Conservation (phyloP, 345 rosid genomes). For the Eutrema heterophyllum region DNA sequence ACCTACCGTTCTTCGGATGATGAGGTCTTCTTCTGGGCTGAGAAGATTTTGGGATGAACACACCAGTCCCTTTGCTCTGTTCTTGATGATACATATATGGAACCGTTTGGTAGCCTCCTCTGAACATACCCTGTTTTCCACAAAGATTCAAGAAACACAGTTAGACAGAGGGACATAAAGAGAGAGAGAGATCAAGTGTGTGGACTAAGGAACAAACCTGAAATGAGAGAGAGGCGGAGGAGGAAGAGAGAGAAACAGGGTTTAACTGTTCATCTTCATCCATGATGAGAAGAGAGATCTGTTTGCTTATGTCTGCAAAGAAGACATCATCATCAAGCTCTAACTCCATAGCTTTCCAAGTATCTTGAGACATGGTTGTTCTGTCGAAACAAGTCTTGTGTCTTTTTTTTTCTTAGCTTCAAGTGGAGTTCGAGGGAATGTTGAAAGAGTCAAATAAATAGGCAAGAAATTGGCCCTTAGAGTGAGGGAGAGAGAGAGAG, state of each 20-base stretch:
- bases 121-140: slow-evolving; percentile 42
- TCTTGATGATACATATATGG: slow-evolving; percentile 47
- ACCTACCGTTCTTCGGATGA: slow-evolving; percentile 48
- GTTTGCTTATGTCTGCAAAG: slow-evolving; percentile 91
- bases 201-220: slow-evolving; percentile 45
- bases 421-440: slow-evolving; percentile 30
- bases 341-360: slow-evolving; percentile 50
- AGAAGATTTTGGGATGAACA: slow-evolving; percentile 67
- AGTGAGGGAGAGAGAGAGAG: slow-evolving; percentile 12
- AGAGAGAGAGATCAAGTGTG: neutral
- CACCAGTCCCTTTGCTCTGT: slow-evolving; percentile 91
- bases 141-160: neutral
- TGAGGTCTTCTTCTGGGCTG: slow-evolving; percentile 59
- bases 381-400: slow-evolving; percentile 5
- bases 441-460: slow-evolving; percentile 36
- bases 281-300: slow-evolving; percentile 88
- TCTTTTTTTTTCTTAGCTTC: neutral
- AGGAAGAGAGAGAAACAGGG: slow-evolving; percentile 37
- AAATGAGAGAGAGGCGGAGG: slow-evolving; percentile 44
- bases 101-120: slow-evolving; percentile 40
- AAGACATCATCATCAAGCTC: slow-evolving; percentile 87
- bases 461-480: slow-evolving; percentile 1
- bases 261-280: slow-evolving; percentile 64
- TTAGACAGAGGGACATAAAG: neutral
- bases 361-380: slow-evolving; percentile 1